These are phyloP conservation scores for Micromonas pusilla DNA, from an alignment of 139 green algal genomes.

Conservation along the genomic window DNA sequence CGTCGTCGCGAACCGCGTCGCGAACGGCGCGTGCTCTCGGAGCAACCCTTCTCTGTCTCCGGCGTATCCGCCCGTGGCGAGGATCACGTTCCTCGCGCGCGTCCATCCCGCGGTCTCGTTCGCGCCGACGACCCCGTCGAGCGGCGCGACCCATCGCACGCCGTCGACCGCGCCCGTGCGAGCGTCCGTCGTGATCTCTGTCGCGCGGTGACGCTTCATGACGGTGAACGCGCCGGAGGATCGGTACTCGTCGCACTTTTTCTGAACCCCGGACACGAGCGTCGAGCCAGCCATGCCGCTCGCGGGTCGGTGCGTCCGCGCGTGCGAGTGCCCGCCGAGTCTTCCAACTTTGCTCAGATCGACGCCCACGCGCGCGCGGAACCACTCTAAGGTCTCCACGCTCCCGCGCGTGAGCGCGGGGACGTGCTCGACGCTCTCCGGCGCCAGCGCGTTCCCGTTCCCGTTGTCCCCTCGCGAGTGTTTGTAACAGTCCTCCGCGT, in stretches of 20 bases:
- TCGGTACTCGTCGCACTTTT: conserved; percentile 2
- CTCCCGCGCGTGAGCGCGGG: not conserved
- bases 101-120: not conserved
- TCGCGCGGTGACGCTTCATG: not conserved
- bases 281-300: conserved; percentile 8
- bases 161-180: not conserved
- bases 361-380: conserved; percentile 10
- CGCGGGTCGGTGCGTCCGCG: conserved; percentile 9
- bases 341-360: not conserved
- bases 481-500: conserved; percentile 37
- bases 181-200: not conserved
- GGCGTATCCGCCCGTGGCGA: conserved; percentile 5
- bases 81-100: not conserved
- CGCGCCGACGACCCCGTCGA: too few relatives aligned
- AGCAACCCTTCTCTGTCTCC: not conserved
- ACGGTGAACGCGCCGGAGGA: not conserved
- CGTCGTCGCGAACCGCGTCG: not conserved
- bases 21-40: not conserved
- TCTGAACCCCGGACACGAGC: not conserved
- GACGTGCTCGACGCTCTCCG: conserved; percentile 7
- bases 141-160: not conserved
- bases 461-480: not conserved
- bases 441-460: conserved; percentile 22
- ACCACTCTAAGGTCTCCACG: not conserved
- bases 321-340: conserved; percentile 20